Evolutionary conservation across 1,139 yeast species (phyloP), one percentile per base, ranked within the genome.

Genomic region (Lodderomyces parapsilosis): DNA sequence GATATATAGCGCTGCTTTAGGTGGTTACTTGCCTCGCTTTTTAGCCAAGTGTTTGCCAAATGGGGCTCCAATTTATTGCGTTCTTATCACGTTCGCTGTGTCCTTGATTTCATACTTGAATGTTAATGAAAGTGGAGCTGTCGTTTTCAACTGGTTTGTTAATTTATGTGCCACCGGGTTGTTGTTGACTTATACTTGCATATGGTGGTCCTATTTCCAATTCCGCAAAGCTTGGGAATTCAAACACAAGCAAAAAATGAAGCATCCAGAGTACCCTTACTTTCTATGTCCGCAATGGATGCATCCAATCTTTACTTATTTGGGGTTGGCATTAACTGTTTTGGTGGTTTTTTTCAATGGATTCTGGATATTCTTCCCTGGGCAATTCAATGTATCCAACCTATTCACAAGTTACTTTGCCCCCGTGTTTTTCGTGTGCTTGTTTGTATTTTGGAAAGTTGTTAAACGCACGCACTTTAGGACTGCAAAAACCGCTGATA

Each of bases 141-240:
- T 49, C n/a, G 73, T 66, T 2, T 66, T 68, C 54, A 60, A 61
- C 49, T 68, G 73, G 73, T 66, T 68, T 43, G 56, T 66, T 47
- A 66, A 66, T 50, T 62, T 68, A 52, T 58, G 68, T 39, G 80
- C 83, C 15, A 78, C 81, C 20, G 79, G 82, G 9, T 65, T 78
- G 38, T 71, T 80, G 51, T 61, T 78, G 47, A 70, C 80, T 13
- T 80, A 80, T 68, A 64, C 74, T 10, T 65, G 73, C 45, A 71
- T 79, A 44, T 76, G 81, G 59, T 59, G 69, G 51, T 59, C 73
- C 43, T 80, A 76, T 57, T 67, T 67, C 57, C 63, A 64, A 49
- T 66, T 68, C 50, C 62, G 63, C 49, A 57, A 44, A 39, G 71
- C 71, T 0, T 59, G 63, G 49, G 53, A 44, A 11, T 70, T 65